Base-by-base conservation (phyloP, 768 basidiomycete genomes). In the Phylloporus sp. region DNA sequence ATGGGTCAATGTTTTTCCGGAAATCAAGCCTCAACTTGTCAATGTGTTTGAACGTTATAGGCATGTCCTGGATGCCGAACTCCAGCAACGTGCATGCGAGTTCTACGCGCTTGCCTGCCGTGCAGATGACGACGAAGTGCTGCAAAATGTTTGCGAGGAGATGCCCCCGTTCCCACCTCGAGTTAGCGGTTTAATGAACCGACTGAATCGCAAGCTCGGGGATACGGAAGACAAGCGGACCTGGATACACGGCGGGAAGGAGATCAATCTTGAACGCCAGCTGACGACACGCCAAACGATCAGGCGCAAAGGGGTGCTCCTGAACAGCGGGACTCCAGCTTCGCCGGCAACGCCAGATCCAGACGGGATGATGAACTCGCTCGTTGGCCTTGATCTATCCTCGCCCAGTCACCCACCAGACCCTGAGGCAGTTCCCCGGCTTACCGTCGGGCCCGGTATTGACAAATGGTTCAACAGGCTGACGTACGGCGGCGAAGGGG, bases 1-100 rank as follows among this genome's bases (percentile, higher is more conserved):
- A 80, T 98, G 95, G 95, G 93, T 97, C 57, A 99, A 99, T 67
- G 91, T 99, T 50, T 99, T 98, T 71, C 97, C 97, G 18, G 97
- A 99, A 69, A 97, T 99, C 72, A 97, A 95, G 61, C 80, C 86
- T 7, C 94, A 97, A 59, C 81, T 99, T 26, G 62, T 97, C 66
- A 89, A 86, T 68, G 92, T 98, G 60, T 97, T 99, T 60, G 94
- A 97, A 61, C 91, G 94, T 15, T 98, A 97, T 65, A 85, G 93
- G n/a, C 92, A 95, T 63, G 91, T 97, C 40, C 82, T 99, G 13
- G 97, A 99, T 69, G 86, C 94, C 16, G 97, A 99, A 63, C 77
- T 99, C 3, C 97, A 99, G 68, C 97, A 99, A 68, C 86, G 97
- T 48, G 97, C 97, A 38, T 98, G 95, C 81, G 97, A 99, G 72